Evolutionary conservation across 257 asterid species (phyloP), one percentile per base, ranked within the genome.

Genomic region (Anisodus acutangulus): DNA sequence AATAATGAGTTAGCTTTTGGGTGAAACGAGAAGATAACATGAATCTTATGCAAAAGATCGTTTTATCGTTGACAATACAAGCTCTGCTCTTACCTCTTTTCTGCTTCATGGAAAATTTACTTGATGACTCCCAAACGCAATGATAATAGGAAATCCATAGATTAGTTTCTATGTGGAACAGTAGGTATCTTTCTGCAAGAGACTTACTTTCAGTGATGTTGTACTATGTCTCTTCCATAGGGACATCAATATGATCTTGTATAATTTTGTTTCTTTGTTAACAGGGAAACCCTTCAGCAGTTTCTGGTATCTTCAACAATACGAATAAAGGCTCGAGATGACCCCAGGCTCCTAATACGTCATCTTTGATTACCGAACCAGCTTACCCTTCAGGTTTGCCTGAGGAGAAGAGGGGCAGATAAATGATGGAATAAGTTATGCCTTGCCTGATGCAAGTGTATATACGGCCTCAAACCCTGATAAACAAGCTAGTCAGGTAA

Each of bases 401-500:
- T 60, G 89, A 85, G 78, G 86, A 86, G 85, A 81, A 85, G 83
- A 39, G 83, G 47, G 47, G 85, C 71, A 63, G 79, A 60, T 72
- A 84, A 91, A 89, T 84, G 94, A 91, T 72, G 97, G 93, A 55
- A 88, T 88, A 83, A 85, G 88, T 16, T 88, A 93, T 86, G 85
- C 87, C 35, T 74, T 89, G 68, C 86, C 86, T 17, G 89, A 86
- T 63, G 85, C 79, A 82, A 88, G 83, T 81, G 58, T 84, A 51
- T 85, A 83, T 76, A 79, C 86, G 35, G 63, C 90, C 84, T 76
- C 82, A 22, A 81, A 85, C 66, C 59, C 93, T 79, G 94, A 85
- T 85, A 93, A 85, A 84, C 97, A 89, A 82, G 89, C 88, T 59
- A 68, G 88, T 84, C 94, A 93, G 97, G 98, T 95, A 85, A 26